Evolutionary conservation across 306 rosid species (phyloP).

Genomic region (Prunus mira): DNA sequence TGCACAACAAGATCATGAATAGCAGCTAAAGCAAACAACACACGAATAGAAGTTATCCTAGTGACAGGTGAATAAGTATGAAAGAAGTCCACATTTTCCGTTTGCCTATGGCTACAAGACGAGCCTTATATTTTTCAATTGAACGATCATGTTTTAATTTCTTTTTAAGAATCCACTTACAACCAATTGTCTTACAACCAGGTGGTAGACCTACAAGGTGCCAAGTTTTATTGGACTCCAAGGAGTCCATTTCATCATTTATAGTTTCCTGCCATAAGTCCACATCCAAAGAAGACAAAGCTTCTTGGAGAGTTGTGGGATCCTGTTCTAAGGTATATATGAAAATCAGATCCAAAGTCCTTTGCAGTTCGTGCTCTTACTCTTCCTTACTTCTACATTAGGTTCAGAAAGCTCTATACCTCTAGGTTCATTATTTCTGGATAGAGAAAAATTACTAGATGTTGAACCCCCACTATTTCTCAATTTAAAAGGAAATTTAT

Average conservation of each 20-base stretch:
- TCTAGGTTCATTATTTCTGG: not conserved
- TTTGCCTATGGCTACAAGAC: not conserved
- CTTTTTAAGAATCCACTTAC: not conserved
- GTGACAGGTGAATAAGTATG: no score
- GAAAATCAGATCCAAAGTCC: not conserved
- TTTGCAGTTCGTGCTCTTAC: not conserved
- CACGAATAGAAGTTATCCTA: no score
- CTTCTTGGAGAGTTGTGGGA: not conserved
- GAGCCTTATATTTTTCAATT: not conserved
- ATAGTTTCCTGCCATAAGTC: not conserved
- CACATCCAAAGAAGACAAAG: slow-evolving; percentile 2
- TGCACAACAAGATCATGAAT: no score
- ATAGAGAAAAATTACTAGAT: not conserved
- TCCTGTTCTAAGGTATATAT: not conserved
- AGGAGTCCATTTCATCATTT: slow-evolving; percentile 1
- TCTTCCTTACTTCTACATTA: not conserved
- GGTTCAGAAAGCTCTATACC: not conserved
- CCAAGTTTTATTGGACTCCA: not conserved
- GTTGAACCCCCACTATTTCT: not conserved
- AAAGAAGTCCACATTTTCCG: not conserved
- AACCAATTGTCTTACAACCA: not conserved
- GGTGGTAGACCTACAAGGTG: not conserved
- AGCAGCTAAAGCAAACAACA: no score
- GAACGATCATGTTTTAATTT: not conserved
- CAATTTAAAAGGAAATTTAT: not conserved